These are phyloP conservation scores for Capsella rubella DNA, from an alignment of 441 rosid species.

Conservation along the genomic window DNA sequence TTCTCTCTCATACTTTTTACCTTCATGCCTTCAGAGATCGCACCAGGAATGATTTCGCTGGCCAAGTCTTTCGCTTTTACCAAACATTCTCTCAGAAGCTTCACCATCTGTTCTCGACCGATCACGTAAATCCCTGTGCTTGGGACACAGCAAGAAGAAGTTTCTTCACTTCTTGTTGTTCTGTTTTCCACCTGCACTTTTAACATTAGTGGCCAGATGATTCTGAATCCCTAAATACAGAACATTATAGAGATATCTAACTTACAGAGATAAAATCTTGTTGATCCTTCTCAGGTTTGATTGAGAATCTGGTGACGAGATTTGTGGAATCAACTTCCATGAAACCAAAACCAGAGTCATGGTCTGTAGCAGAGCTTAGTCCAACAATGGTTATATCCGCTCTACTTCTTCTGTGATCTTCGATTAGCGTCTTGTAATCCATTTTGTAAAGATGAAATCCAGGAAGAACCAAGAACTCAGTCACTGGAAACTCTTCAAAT, in stretches of 20 bases:
- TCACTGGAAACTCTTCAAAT: slow-evolving; percentile 74
- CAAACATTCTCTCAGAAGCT: slow-evolving; percentile 61
- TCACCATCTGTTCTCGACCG: slow-evolving; percentile 56
- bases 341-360: slow-evolving; percentile 59
- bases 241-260: slow-evolving; percentile 9
- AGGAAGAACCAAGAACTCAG: slow-evolving; percentile 76
- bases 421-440: slow-evolving; percentile 76
- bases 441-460: slow-evolving; percentile 87
- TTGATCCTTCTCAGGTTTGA: slow-evolving; percentile 42
- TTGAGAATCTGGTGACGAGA: slow-evolving; percentile 51
- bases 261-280: slow-evolving; percentile 46
- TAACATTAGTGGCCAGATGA: slow-evolving; percentile 18
- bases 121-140: slow-evolving; percentile 82
- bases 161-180: slow-evolving; percentile 32
- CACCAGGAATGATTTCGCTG: slow-evolving; percentile 69
- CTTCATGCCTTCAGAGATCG: slow-evolving; percentile 71
- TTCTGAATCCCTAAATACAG: slow-evolving; percentile 1
- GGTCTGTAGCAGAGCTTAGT: slow-evolving; percentile 49
- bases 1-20: slow-evolving; percentile 10
- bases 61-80: slow-evolving; percentile 65
- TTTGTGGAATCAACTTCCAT: slow-evolving; percentile 58
- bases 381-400: slow-evolving; percentile 73
- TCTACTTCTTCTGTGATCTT: slow-evolving; percentile 57
- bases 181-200: slow-evolving; percentile 53
- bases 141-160: slow-evolving; percentile 35